Evolutionary conservation across 805 yeast genomes (phyloP).

Genomic region (Metschnikowia picachoensis): DNA sequence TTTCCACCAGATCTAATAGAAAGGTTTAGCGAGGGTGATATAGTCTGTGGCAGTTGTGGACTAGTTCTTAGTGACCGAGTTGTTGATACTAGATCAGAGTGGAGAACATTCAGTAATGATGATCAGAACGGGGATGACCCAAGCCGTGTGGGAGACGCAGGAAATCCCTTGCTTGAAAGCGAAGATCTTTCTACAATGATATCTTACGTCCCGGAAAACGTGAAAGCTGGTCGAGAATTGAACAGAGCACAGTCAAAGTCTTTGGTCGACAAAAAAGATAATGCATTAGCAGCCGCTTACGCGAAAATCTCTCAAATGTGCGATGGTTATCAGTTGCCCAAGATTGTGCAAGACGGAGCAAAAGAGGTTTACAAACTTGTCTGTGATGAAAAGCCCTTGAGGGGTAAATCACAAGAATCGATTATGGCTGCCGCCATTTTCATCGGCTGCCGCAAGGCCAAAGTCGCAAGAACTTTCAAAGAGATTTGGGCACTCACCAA

Average conservation of each 20-base stretch:
- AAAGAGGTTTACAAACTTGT: slow-evolving; percentile 93
- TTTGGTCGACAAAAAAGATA: slow-evolving; percentile 81
- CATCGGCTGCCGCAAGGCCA: slow-evolving; percentile 91
- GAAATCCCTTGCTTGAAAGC: slow-evolving; percentile 86
- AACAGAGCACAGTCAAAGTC: slow-evolving; percentile 86
- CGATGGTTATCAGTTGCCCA: slow-evolving; percentile 92
- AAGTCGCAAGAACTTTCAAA: slow-evolving; percentile 90
- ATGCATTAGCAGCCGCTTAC: slow-evolving; percentile 83
- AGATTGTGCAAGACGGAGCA: slow-evolving; percentile 95
- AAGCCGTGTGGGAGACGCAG: slow-evolving; percentile 98
- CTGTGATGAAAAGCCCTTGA: slow-evolving; percentile 76
- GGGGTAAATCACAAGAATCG: slow-evolving; percentile 89
- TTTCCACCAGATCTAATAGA: slow-evolving; percentile 95
- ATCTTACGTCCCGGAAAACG: slow-evolving; percentile 80
- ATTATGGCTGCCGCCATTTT: slow-evolving; percentile 96
- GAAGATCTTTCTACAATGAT: slow-evolving; percentile 91
- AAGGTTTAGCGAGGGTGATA: slow-evolving; percentile 94
- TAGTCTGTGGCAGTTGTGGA: slow-evolving; percentile 97
- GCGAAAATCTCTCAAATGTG: slow-evolving; percentile 92
- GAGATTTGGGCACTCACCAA: slow-evolving; percentile 94
- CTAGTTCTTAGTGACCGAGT: slow-evolving; percentile 86
- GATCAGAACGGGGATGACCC: slow-evolving; percentile 99
- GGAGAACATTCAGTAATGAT: slow-evolving; percentile 98
- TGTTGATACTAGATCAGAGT: slow-evolving; percentile 93
- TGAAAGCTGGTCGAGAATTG: slow-evolving; percentile 83